phyloP scores from a whole-genome alignment of 2,329 filamentous ascomycete genomes.

The Clarireedia paspali region DNA sequence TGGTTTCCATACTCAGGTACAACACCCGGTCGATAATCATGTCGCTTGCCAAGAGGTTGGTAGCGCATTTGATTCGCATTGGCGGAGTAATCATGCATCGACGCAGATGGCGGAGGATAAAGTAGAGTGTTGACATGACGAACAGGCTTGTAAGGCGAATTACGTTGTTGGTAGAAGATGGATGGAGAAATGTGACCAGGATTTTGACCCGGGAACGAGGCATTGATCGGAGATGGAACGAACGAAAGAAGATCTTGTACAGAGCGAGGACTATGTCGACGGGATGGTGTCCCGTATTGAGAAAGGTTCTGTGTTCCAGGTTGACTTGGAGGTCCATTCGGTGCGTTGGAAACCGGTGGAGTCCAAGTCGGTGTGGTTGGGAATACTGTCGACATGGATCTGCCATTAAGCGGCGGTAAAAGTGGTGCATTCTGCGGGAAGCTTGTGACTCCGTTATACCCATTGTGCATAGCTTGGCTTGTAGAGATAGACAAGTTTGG shows the following conservation, averaged over 20 bases:
- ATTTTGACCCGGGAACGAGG: slow-evolving; percentile 37
- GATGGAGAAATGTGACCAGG: slow-evolving; percentile 62
- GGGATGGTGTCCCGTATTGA: slow-evolving; percentile 27
- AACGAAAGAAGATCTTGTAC: slow-evolving; percentile 28
- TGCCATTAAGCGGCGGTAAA: slow-evolving; percentile 32
- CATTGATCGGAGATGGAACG: slow-evolving; percentile 31
- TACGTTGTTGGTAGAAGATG: slow-evolving; percentile 77
- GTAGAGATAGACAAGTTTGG: slow-evolving; percentile 55
- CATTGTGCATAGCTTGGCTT: slow-evolving; percentile 22
- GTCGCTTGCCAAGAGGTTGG: slow-evolving; percentile 64
- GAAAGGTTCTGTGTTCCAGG: neutral
- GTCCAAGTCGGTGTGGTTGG: slow-evolving; percentile 43
- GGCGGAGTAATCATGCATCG: slow-evolving; percentile 67
- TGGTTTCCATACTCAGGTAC: slow-evolving; percentile 49
- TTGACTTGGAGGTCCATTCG: slow-evolving; percentile 16
- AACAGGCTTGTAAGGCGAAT: slow-evolving; percentile 88
- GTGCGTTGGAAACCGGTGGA: slow-evolving; percentile 33
- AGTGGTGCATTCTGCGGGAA: slow-evolving; percentile 23
- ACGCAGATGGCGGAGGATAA: slow-evolving; percentile 74
- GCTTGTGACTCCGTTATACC: slow-evolving; percentile 15
- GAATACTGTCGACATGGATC: slow-evolving; percentile 72
- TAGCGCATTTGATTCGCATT: slow-evolving; percentile 68
- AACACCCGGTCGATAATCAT: slow-evolving; percentile 61
- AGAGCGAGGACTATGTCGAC: slow-evolving; percentile 27
- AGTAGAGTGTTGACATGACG: slow-evolving; percentile 85